A percentile compares a stretch with the other conserved stretches of the same genome.
Conservation (phyloP, 208 protist genomes). For the Acanthamoeba castellanii region DNA sequence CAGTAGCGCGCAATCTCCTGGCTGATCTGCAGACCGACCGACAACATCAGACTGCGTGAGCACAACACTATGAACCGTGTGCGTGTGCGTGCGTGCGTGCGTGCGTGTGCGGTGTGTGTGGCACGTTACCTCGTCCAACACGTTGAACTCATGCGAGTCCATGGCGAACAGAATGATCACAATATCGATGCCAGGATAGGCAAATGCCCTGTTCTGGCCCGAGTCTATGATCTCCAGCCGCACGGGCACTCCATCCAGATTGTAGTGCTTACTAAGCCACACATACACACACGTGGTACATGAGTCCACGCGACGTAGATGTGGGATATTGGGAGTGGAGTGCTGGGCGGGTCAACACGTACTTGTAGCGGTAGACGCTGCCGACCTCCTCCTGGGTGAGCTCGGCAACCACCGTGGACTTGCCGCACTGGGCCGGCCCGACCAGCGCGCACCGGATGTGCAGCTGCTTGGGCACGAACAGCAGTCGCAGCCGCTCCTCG, state of each 20-base stretch:
- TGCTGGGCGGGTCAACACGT: neutral
- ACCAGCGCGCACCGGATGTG: constrained; percentile 45
- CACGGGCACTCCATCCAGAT: constrained; percentile 31
- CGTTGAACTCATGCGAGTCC: neutral
- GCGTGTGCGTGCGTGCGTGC: neutral
- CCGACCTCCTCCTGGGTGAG: constrained; percentile 54
- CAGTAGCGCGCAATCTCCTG: constrained; percentile 12
- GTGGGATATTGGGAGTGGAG: neutral
- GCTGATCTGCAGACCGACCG: neutral
- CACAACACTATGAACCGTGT: neutral
- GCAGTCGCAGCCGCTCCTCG: constrained; percentile 23
- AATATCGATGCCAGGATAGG: constrained; percentile 26
- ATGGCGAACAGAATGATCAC: constrained; percentile 30
- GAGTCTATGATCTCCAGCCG: constrained; percentile 65
- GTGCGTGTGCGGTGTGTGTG: neutral
- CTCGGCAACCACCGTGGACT: constrained; percentile 7
- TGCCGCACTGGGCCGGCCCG: constrained; percentile 48
- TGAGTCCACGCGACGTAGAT: neutral
- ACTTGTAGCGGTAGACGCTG: constrained; percentile 51
- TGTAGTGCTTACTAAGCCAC: neutral
- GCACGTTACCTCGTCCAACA: neutral
- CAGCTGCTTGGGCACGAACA: constrained; percentile 39
- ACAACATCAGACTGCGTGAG: neutral
- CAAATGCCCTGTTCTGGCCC: neutral
- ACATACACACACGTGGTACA: too few species aligned